Conservation (phyloP, 768 basidiomycete species). For the Asterophora lycoperdoides region DNA sequence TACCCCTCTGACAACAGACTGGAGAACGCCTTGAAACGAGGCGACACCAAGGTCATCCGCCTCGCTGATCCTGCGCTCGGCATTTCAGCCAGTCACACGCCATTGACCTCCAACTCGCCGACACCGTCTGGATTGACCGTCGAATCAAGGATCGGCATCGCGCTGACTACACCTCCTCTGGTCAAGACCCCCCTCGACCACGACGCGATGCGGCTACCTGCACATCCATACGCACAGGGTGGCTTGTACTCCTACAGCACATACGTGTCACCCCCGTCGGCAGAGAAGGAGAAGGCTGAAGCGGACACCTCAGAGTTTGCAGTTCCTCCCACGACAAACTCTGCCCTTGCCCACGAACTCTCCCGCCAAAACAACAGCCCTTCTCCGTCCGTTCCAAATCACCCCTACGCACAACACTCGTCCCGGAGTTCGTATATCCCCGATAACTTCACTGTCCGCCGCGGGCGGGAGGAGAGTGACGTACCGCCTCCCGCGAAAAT, state of each 20-base stretch:
- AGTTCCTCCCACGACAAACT: slow-evolving; percentile 25
- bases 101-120: slow-evolving; percentile 12
- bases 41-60: slow-evolving; percentile 39
- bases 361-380: slow-evolving; percentile 29
- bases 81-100: slow-evolving; percentile 23
- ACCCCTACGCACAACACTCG: slow-evolving; percentile 40
- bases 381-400: slow-evolving; percentile 34
- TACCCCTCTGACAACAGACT: slow-evolving; percentile 22
- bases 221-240: slow-evolving; percentile 49
- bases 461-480: slow-evolving; percentile 31
- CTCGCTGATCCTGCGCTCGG: slow-evolving; percentile 38
- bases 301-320: slow-evolving; percentile 25
- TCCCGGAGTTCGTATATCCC: slow-evolving; percentile 33
- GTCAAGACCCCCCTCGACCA: slow-evolving; percentile 19
- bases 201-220: slow-evolving; percentile 31
- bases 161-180: slow-evolving; percentile 32
- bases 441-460: slow-evolving; percentile 27
- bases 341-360: slow-evolving; percentile 17
- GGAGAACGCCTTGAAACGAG: slow-evolving; percentile 36
- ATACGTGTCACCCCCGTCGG: slow-evolving; percentile 6
- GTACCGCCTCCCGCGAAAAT: slow-evolving; percentile 42
- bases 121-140: slow-evolving; percentile 25
- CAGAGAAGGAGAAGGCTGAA: slow-evolving; percentile 16
- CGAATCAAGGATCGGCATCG: slow-evolving; percentile 30
- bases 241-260: slow-evolving; percentile 29